Evolutionary conservation across 805 yeast genomes (phyloP), one percentile per base, ranked within the genome.

Genomic region (Saccharomycopsis malanga): DNA sequence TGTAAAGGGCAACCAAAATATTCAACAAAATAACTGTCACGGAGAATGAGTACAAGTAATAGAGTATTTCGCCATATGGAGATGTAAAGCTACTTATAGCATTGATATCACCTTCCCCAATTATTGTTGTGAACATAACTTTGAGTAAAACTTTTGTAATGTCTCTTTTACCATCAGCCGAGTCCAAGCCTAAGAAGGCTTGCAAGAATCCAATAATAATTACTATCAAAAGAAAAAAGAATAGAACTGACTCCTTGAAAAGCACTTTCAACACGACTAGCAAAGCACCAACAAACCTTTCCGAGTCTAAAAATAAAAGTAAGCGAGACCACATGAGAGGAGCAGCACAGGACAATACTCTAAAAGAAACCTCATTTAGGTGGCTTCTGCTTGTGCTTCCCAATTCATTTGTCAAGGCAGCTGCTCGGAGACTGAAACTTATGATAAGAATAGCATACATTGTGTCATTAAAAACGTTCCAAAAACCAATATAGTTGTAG

Each of bases 281-380:
- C 87, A 87, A 83, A 2, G 88, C 86, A 35, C 96, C 96, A 42
- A 87, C 85, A 62, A 87, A 87, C 56, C 76, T 74, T 54, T 80
- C 79, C 9, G 89, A 83, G 60, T 87, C 96, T 56, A 87, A 71
- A 63, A 72, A 87, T 32, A 87, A 70, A 47, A 87, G 65, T 42
- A 87, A 67, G 42, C 96, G 71, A 2, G 84, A 74, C 94, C 95
- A 87, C 75, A 87, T 80, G 54, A 87, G 69, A 2, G 96, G 96
- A 4, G 95, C 83, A 12, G 85, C 88, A 57, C 88, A 73, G 0
- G 95, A 80, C 41, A 87, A 64, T 2, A 86, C 61, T 52, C 94
- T 67, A 60, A 79, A 86, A 0, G 94, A 47, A 25, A 47, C 34
- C 34, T 47, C 50, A 37, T 10, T n/a, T 39, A 24, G 6, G 17